Percentiles rank a stretch among this genome's conserved stretches.
phyloP scores from a whole-genome alignment of 176 grass and related monocot species.

The barley (Hordeum vulgare) region DNA sequence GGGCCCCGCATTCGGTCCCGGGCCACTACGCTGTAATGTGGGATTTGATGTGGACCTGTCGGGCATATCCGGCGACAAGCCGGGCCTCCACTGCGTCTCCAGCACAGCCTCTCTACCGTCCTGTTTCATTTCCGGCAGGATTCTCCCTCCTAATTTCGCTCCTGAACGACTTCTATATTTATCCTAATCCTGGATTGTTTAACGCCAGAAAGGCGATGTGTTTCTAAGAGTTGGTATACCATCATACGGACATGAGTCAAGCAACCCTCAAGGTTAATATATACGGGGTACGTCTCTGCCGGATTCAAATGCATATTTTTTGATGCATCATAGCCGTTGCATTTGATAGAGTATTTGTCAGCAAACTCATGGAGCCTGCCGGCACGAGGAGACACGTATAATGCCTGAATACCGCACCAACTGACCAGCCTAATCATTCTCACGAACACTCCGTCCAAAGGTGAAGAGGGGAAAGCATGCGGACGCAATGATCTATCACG shows the following conservation, averaged over 20 bases:
- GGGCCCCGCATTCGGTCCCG: not conserved
- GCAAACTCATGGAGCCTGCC: too few relatives aligned
- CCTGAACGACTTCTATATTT: not conserved
- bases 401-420: not conserved
- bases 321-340: not conserved
- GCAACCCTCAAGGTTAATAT: not conserved
- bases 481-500: not conserved
- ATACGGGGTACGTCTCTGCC: not conserved
- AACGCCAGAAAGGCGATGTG: not conserved
- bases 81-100: not conserved
- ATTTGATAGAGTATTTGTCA: too few relatives aligned
- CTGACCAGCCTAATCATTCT: not conserved
- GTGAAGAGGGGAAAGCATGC: not conserved
- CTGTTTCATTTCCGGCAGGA: not conserved
- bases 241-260: not conserved
- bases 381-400: not conserved
- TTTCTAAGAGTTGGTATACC: not conserved
- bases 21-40: constrained; percentile 13
- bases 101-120: not conserved
- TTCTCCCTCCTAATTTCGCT: not conserved
- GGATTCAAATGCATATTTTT: not conserved
- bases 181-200: not conserved
- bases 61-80: constrained; percentile 42
- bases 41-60: constrained; percentile 44
- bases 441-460: not conserved